Evolutionary conservation across 2,329 filamentous ascomycete species (phyloP).

Genomic region (Fusarium sp.): DNA sequence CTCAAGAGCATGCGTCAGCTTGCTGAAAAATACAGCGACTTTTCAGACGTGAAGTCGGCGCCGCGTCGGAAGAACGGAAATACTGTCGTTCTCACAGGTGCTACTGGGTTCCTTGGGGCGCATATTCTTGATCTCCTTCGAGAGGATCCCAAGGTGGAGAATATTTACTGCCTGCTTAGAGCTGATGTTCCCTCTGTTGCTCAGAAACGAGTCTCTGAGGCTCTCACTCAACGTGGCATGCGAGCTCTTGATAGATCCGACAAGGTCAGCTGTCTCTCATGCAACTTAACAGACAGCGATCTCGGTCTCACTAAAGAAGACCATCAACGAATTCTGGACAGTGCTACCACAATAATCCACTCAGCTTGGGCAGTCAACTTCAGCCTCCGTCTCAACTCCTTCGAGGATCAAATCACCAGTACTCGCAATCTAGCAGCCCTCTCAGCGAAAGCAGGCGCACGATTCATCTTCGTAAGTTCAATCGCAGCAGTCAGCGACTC

Average conservation of each 20-base stretch:
- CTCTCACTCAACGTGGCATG: constrained; percentile 10
- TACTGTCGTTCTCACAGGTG: constrained; percentile 67
- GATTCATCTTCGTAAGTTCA: constrained; percentile 65
- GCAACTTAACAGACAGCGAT: background rate
- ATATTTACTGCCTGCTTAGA: constrained; percentile 59
- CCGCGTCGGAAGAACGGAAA: background rate
- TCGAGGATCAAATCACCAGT: constrained; percentile 63
- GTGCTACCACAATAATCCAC: constrained; percentile 57
- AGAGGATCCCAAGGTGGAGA: constrained; percentile 2
- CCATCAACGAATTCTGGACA: background rate
- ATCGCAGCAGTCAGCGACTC: constrained; percentile 59
- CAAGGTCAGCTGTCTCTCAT: constrained; percentile 40
- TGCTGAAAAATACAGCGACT: constrained; percentile 21
- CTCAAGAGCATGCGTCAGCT: constrained; percentile 20
- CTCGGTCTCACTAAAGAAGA: constrained; percentile 23
- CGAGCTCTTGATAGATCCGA: constrained; percentile 1
- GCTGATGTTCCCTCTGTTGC: constrained; percentile 27
- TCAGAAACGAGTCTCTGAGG: constrained; percentile 27
- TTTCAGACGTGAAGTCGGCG: background rate
- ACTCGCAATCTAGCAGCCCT: constrained; percentile 60
- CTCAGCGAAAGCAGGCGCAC: constrained; percentile 42
- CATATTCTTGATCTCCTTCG: constrained; percentile 59
- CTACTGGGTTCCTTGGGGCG: constrained; percentile 74
- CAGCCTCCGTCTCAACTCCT: constrained; percentile 63
- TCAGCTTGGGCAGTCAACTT: constrained; percentile 70